These are phyloP conservation scores for Blastocystis sp. DNA, from an alignment of 352 stramenopile genomes.

Conservation along the genomic window DNA sequence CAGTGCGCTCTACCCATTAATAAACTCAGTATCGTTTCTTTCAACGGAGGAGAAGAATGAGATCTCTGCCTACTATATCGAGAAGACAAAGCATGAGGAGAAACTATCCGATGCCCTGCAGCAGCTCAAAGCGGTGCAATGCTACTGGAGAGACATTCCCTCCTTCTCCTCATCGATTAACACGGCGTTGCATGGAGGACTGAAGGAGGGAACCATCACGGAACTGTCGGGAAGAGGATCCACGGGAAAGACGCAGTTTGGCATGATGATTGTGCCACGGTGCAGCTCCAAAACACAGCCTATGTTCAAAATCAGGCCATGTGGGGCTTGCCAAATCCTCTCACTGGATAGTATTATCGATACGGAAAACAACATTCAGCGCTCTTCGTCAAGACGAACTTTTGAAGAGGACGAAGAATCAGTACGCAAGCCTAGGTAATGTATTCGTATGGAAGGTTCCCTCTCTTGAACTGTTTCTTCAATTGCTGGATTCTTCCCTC, in stretches of 20 bases:
- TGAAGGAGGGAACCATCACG: slow-evolving; percentile 36
- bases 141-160: slow-evolving; percentile 38
- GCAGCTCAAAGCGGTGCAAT: background rate
- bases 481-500: background rate
- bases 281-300: slow-evolving; percentile 35
- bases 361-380: slow-evolving; percentile 48
- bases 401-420: background rate
- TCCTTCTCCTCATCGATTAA: slow-evolving; percentile 4
- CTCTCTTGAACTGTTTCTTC: background rate
- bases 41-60: slow-evolving; percentile 4
- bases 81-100: background rate
- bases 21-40: slow-evolving; percentile 3
- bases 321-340: background rate
- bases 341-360: slow-evolving; percentile 24
- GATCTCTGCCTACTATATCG: slow-evolving; percentile 23
- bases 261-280: slow-evolving; percentile 38
- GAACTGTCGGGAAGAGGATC: slow-evolving; percentile 47
- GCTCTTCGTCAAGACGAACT: slow-evolving; percentile 35
- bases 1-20: background rate
- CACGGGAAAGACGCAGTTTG: slow-evolving; percentile 58
- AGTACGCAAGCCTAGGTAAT: slow-evolving; percentile 7
- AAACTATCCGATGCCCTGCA: background rate
- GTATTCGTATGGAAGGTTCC: slow-evolving; percentile 27
- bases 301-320: slow-evolving; percentile 7
- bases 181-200: background rate